phyloP scores from a whole-genome alignment of 1,284 basidiomycete genomes.

The Cutaneotrichosporon mucoides region DNA sequence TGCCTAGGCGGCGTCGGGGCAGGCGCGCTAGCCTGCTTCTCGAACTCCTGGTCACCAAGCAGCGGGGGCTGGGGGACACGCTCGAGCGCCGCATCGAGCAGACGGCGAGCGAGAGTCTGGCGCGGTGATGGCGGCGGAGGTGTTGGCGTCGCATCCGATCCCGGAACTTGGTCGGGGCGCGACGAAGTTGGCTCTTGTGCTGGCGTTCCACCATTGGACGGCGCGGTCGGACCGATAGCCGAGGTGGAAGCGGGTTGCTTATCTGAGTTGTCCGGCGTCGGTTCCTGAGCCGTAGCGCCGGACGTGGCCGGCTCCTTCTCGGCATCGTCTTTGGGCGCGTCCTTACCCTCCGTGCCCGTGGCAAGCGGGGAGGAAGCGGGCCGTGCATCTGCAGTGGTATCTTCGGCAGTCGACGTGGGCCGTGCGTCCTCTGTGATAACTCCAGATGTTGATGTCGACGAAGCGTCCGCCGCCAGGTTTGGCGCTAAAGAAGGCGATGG shows the following conservation, averaged over 20 bases:
- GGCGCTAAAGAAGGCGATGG: no score
- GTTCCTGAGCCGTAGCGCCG: background rate
- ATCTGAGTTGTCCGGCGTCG: background rate
- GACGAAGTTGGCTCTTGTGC: no score
- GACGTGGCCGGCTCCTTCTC: background rate
- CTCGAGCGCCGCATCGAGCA: conserved; percentile 14
- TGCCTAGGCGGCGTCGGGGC: no score
- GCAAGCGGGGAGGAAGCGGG: no score
- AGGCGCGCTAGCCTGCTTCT: background rate
- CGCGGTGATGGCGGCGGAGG: background rate
- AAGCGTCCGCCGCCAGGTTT: no score
- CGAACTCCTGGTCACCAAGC: background rate
- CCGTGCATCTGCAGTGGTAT: no score
- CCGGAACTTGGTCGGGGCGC: no score
- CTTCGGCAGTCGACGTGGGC: no score
- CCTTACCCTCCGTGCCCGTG: no score
- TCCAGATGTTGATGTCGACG: no score
- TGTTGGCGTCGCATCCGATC: no score
- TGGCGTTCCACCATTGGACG: background rate
- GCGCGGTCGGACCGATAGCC: background rate
- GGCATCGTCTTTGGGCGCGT: background rate
- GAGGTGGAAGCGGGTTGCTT: background rate
- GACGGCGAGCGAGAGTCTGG: conserved; percentile 2
- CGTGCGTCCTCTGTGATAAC: no score
- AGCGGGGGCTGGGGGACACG: conserved; percentile 8